phyloP scores from a whole-genome alignment of 176 grass and related monocot genomes.

The Alloteropsis semialata region DNA sequence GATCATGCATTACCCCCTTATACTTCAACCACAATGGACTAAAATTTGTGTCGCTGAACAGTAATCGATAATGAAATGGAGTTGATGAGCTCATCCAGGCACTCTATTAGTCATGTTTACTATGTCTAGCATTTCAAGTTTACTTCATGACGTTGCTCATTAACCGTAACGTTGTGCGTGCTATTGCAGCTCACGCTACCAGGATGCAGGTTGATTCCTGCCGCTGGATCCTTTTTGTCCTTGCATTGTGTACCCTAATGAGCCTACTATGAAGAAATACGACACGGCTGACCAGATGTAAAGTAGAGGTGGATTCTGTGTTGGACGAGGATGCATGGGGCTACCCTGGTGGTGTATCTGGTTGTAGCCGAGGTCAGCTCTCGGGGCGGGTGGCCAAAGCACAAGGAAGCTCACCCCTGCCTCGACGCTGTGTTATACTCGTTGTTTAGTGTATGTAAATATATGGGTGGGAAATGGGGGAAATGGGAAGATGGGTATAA shows the following conservation, averaged over 20 bases:
- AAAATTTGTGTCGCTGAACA: not conserved
- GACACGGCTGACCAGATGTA: conserved; percentile 2
- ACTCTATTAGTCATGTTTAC: not conserved
- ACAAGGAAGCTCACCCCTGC: conserved; percentile 28
- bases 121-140: not conserved
- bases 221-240: conserved; percentile 8
- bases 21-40: not conserved
- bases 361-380: not conserved
- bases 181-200: conserved; percentile 19
- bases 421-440: conserved; percentile 29
- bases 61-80: not conserved
- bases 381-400: conserved; percentile 14
- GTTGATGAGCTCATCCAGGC: not conserved
- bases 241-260: not conserved
- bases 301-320: not conserved
- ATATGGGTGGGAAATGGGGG: conserved; percentile 39
- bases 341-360: not conserved
- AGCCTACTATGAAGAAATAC: conserved; percentile 18
- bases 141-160: not conserved
- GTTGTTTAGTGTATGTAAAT: conserved; percentile 65
- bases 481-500: conserved; percentile 26
- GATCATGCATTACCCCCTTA: not conserved
- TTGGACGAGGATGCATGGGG: not conserved
- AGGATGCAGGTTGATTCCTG: not conserved
- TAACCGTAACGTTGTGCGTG: not conserved